phyloP scores from a whole-genome alignment of 2,329 filamentous ascomycete genomes.

The Colletotrichum theobromicola region DNA sequence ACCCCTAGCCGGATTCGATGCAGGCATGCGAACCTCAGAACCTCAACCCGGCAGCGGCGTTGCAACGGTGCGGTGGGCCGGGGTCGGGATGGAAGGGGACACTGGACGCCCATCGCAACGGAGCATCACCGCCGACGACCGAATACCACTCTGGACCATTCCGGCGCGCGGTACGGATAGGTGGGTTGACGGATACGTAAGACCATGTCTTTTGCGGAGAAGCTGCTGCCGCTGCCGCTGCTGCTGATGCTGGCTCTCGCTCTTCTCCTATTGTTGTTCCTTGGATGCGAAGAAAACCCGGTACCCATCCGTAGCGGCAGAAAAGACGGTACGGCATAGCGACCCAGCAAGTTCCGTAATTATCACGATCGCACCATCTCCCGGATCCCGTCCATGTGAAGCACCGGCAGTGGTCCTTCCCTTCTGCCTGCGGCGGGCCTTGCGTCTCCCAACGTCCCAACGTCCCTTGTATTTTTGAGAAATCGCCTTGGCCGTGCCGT shows the following conservation, averaged over 20 bases:
- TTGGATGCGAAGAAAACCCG: background rate
- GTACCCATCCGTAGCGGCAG: too few species aligned
- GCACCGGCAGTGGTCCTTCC: background rate
- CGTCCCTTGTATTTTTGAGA: background rate
- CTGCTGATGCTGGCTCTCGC: too few species aligned
- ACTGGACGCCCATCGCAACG: background rate
- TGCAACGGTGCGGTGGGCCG: conserved; percentile 5
- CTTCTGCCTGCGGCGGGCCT: background rate
- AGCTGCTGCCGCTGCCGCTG: background rate
- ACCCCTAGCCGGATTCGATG: background rate
- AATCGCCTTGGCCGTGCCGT: background rate
- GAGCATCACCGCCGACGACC: conserved; percentile 11
- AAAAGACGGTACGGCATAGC: background rate
- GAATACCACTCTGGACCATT: conserved; percentile 14
- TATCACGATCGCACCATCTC: conserved; percentile 10
- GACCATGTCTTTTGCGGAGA: background rate
- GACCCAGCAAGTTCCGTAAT: background rate
- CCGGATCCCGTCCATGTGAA: background rate
- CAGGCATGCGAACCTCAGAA: conserved; percentile 1
- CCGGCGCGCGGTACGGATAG: background rate
- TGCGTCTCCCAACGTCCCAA: too few species aligned
- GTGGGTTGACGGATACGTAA: background rate
- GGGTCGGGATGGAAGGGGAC: background rate
- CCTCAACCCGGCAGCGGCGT: background rate
- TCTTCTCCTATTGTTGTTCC: too few species aligned